Percentiles rank a stretch among this genome's conserved stretches.
Conservation (phyloP, 768 basidiomycete species). For the Suillus tomentosus region DNA sequence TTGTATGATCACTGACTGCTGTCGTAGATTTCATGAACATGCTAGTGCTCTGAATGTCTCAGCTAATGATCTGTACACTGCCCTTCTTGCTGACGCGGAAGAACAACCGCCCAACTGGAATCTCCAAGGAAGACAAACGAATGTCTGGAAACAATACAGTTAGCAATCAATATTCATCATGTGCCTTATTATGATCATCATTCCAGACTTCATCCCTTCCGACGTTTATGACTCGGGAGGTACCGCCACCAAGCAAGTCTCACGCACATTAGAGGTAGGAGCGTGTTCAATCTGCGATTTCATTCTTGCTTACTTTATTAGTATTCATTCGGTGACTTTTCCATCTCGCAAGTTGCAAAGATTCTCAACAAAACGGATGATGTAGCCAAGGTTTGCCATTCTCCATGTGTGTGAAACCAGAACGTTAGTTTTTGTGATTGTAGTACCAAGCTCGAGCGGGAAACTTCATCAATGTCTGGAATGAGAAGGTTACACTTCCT, state of each 20-base stretch:
- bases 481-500: conserved; percentile 54
- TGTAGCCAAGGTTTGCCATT: conserved; percentile 46
- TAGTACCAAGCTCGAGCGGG: conserved; percentile 56
- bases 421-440: background rate
- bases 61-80: conserved; percentile 51
- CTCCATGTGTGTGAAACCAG: background rate
- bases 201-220: conserved; percentile 32
- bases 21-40: conserved; percentile 50
- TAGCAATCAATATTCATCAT: conserved; percentile 7
- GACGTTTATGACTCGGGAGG: conserved; percentile 44
- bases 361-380: conserved; percentile 51
- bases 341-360: conserved; percentile 65
- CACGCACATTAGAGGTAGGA: conserved; percentile 57
- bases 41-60: conserved; percentile 51
- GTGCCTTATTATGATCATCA: conserved; percentile 1
- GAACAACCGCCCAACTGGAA: conserved; percentile 61
- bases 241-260: conserved; percentile 62
- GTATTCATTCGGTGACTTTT: conserved; percentile 67
- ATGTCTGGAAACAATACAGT: conserved; percentile 59
- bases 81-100: conserved; percentile 62
- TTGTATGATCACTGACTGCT: background rate
- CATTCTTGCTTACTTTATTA: conserved; percentile 23
- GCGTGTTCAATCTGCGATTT: background rate
- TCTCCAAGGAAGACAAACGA: conserved; percentile 58
- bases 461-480: conserved; percentile 64